These are phyloP conservation scores for Musa balbisiana DNA, from an alignment of 202 grass and related monocot species.

Conservation along the genomic window DNA sequence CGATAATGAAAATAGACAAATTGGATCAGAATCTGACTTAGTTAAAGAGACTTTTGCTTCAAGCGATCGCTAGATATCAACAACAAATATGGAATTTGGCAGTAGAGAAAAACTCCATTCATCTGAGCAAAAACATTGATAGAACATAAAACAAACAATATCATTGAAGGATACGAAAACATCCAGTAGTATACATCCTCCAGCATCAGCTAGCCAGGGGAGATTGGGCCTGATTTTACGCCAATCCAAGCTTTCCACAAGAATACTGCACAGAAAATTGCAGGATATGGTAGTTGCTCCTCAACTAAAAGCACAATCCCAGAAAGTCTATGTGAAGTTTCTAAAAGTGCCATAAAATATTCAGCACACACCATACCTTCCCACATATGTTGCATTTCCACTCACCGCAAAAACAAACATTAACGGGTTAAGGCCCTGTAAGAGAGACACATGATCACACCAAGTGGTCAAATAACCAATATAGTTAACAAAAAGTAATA, in stretches of 20 bases:
- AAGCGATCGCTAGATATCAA: not conserved
- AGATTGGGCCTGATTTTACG: slow-evolving; percentile 69
- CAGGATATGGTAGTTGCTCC: not conserved
- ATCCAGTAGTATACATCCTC: slow-evolving; percentile 85
- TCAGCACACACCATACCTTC: slow-evolving; percentile 48
- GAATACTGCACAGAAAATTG: slow-evolving; percentile 62
- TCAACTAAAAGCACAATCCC: not conserved
- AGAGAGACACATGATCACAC: not conserved
- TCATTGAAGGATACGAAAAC: slow-evolving; percentile 65
- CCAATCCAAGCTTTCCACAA: slow-evolving; percentile 92
- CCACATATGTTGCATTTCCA: slow-evolving; percentile 83
- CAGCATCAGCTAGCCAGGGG: slow-evolving; percentile 88
- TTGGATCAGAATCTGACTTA: slow-evolving; percentile 51
- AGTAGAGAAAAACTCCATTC: not conserved
- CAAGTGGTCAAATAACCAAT: not conserved
- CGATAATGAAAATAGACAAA: slow-evolving; percentile 47
- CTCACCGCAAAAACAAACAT: slow-evolving; percentile 90
- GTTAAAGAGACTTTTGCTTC: slow-evolving; percentile 27
- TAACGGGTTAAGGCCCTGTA: slow-evolving; percentile 82
- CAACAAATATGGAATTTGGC: not conserved
- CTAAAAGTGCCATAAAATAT: not conserved
- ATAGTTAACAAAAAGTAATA: not conserved
- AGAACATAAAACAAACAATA: not conserved
- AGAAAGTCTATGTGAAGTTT: not conserved
- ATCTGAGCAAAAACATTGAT: not conserved